Percentiles rank a stretch among this genome's conserved stretches.
Conservation (phyloP, 495 filamentous ascomycete genomes). For the Annulohypoxylon bovei region DNA sequence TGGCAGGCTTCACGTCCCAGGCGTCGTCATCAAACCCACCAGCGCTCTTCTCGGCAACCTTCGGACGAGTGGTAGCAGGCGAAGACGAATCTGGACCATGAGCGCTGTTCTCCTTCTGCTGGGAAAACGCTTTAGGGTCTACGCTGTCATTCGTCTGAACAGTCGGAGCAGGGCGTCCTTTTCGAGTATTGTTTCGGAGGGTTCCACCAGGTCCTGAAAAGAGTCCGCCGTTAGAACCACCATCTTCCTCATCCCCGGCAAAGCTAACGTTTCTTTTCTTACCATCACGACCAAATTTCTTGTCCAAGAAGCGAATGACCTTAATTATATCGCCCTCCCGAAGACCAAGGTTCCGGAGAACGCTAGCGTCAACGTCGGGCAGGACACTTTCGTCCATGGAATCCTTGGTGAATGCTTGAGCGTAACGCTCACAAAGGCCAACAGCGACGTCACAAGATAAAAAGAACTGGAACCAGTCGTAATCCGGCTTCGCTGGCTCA, state of each 20-base stretch:
- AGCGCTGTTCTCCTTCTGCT: constrained; percentile 56
- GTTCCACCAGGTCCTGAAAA: constrained; percentile 92
- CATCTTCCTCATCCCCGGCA: constrained; percentile 58
- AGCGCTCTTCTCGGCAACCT: constrained; percentile 60
- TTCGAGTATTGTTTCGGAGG: constrained; percentile 93
- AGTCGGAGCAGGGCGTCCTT: constrained; percentile 85
- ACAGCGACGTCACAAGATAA: constrained; percentile 88
- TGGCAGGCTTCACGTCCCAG: constrained; percentile 96
- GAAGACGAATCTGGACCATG: constrained; percentile 62
- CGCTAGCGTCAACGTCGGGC: constrained; percentile 82
- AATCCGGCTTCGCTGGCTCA: constrained; percentile 72
- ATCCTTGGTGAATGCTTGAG: constrained; percentile 85
- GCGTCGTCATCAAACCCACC: constrained; percentile 95
- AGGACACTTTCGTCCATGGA: constrained; percentile 94
- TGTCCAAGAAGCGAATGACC: constrained; percentile 89
- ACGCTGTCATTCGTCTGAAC: constrained; percentile 86
- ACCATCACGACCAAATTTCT: constrained; percentile 75
- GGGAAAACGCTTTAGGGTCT: constrained; percentile 85
- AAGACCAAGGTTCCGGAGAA: constrained; percentile 85
- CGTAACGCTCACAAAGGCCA: constrained; percentile 92
- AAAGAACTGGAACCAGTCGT: constrained; percentile 99
- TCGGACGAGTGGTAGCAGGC: constrained; percentile 48
- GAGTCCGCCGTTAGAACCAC: constrained; percentile 71
- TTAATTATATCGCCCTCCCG: constrained; percentile 97
- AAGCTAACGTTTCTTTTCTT: constrained; percentile 72